phyloP scores from a whole-genome alignment of 2,329 filamentous ascomycete genomes.

The Ophiosphaerella narmari region DNA sequence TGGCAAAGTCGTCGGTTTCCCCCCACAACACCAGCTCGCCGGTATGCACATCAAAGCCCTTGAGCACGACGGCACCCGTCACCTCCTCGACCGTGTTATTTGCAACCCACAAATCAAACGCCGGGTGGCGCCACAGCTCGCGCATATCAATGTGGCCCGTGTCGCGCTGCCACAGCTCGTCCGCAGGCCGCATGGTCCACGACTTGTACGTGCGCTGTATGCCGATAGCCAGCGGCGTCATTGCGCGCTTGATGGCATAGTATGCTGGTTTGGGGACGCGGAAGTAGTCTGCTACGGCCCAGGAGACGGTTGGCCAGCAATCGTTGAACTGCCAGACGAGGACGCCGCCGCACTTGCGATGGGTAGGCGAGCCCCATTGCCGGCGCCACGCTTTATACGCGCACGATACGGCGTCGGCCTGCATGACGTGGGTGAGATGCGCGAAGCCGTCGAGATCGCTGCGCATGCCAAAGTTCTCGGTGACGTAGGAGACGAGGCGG shows the following conservation, averaged over 20 bases:
- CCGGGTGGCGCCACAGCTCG: slow-evolving; percentile 26
- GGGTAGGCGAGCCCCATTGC: slow-evolving; percentile 68
- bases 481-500: slow-evolving; percentile 81
- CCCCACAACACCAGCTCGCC: slow-evolving; percentile 56
- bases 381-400: slow-evolving; percentile 70
- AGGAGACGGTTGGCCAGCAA: slow-evolving; percentile 83
- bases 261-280: slow-evolving; percentile 78
- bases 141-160: slow-evolving; percentile 34
- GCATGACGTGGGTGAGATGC: slow-evolving; percentile 62
- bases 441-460: slow-evolving; percentile 58
- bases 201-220: slow-evolving; percentile 59
- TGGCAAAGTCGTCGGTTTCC: slow-evolving; percentile 50
- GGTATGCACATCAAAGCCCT: slow-evolving; percentile 59
- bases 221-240: slow-evolving; percentile 61
- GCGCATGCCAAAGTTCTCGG: slow-evolving; percentile 76
- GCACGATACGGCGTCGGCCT: slow-evolving; percentile 64
- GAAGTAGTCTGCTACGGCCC: slow-evolving; percentile 77
- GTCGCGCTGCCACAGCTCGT: slow-evolving; percentile 34
- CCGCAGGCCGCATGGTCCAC: slow-evolving; percentile 50
- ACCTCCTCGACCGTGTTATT: slow-evolving; percentile 52
- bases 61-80: slow-evolving; percentile 54
- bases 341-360: slow-evolving; percentile 73
- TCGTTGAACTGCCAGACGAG: slow-evolving; percentile 86
- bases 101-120: slow-evolving; percentile 61
- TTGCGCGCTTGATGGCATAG: slow-evolving; percentile 65